Evolutionary conservation across 176 grass and related monocot genomes (phyloP).

Genomic region (Carex pumila): DNA sequence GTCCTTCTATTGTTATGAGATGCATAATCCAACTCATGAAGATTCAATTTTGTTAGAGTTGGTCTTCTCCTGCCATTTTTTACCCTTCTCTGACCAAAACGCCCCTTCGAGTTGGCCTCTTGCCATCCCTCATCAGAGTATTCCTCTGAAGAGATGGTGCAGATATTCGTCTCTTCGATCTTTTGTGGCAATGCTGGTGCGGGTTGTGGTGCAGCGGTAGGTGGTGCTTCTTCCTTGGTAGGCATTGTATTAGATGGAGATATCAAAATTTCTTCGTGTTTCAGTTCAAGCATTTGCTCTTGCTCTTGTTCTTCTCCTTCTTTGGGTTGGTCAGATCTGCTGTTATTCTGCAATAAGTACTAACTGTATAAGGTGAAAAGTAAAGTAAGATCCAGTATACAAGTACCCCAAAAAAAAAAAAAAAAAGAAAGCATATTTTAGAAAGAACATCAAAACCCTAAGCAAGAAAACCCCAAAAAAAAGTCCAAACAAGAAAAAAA

Average conservation of each 20-base stretch:
- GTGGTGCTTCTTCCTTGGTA: not conserved
- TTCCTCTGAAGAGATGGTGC: conserved; percentile 62
- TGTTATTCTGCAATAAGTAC: conserved; percentile 79
- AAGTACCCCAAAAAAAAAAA: not conserved
- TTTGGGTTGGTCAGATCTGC: conserved; percentile 60
- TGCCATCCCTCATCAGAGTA: conserved; percentile 99
- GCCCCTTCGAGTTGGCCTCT: conserved; percentile 66
- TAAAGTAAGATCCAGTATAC: conserved; percentile 28
- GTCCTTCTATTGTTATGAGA: conserved; percentile 10
- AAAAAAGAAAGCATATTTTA: not conserved
- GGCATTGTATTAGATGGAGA: conserved; percentile 2
- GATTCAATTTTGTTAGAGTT: conserved; percentile 44
- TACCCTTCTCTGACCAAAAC: conserved; percentile 49
- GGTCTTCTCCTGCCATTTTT: conserved; percentile 43
- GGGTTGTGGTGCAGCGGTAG: not conserved
- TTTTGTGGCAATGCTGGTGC: not conserved
- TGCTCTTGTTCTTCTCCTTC: conserved; percentile 31
- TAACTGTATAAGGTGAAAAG: conserved; percentile 44
- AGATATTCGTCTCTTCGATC: not conserved
- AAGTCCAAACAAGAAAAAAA: not conserved
- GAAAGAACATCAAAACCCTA: not conserved
- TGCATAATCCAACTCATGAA: conserved; percentile 36
- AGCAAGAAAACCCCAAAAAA: not conserved
- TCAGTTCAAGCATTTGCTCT: not conserved
- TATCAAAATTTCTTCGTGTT: conserved; percentile 4